phyloP scores from a whole-genome alignment of 1,284 basidiomycete species.

The Marasmius oreades region DNA sequence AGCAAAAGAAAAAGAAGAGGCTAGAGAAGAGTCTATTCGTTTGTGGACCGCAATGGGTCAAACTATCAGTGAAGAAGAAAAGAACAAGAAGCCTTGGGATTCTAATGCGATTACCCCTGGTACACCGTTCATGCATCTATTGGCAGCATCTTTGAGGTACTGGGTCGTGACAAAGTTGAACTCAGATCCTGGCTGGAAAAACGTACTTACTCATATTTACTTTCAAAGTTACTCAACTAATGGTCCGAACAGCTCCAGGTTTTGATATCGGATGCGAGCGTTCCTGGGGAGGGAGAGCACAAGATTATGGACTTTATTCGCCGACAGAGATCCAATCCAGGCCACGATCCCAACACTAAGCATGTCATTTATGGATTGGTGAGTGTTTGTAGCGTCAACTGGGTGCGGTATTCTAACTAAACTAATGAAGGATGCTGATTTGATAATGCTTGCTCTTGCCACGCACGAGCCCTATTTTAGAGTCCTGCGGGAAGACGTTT shows the following conservation, averaged over 20 bases:
- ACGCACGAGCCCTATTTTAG: conserved; percentile 98
- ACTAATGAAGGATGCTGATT: conserved; percentile 84
- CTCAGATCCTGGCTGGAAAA: conserved; percentile 93
- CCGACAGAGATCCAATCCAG: conserved; percentile 81
- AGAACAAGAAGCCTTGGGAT: conserved; percentile 90
- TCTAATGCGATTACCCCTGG: conserved; percentile 98
- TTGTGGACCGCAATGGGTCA: conserved; percentile 93
- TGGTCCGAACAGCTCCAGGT: conserved; percentile 71
- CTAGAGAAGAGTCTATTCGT: conserved; percentile 74
- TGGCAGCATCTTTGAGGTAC: conserved; percentile 87
- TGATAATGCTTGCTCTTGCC: conserved; percentile 98
- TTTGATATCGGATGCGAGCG: conserved; percentile 95
- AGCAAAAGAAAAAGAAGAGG: conserved; percentile 90
- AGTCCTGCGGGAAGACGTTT: conserved; percentile 97
- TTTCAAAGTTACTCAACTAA: conserved; percentile 5
- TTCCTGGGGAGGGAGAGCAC: conserved; percentile 98
- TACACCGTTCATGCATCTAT: conserved; percentile 96
- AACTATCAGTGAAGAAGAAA: conserved; percentile 79
- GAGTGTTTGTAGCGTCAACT: conserved; percentile 24
- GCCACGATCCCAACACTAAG: conserved; percentile 91
- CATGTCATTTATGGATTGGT: conserved; percentile 98
- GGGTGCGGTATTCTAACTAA: conserved; percentile 11
- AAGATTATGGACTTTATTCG: conserved; percentile 99
- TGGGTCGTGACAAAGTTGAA: conserved; percentile 98
- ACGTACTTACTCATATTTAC: conserved; percentile 44